Conservation (phyloP, 768 basidiomycete species). For the Kwoniella newhampshirensis region DNA sequence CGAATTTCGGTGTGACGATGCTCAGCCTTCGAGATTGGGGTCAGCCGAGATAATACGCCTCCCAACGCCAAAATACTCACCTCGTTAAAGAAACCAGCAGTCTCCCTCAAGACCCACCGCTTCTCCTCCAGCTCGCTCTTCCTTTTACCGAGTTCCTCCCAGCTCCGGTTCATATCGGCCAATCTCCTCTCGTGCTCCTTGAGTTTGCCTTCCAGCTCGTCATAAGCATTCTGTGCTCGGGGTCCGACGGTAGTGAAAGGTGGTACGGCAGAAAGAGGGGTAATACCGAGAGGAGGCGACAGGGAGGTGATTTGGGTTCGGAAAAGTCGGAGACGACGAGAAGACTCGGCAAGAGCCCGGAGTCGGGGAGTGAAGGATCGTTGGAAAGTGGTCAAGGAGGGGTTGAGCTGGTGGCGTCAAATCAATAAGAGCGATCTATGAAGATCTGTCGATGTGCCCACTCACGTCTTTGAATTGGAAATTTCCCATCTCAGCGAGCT, state of each 20-base stretch:
- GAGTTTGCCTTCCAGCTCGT: slow-evolving; percentile 85
- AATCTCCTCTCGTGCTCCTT: slow-evolving; percentile 82
- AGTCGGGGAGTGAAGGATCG: slow-evolving; percentile 96
- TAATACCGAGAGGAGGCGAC: slow-evolving; percentile 74
- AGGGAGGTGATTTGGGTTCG: slow-evolving; percentile 79
- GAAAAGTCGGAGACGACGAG: slow-evolving; percentile 90
- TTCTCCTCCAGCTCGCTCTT: slow-evolving; percentile 87
- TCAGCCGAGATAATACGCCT: background rate
- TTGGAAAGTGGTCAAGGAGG: slow-evolving; percentile 93
- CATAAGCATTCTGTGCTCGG: slow-evolving; percentile 85
- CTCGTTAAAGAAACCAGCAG: slow-evolving; percentile 91
- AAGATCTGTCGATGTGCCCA: background rate
- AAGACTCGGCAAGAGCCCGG: slow-evolving; percentile 92
- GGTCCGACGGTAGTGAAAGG: slow-evolving; percentile 87
- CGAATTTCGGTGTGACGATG: slow-evolving; percentile 75
- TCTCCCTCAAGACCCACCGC: slow-evolving; percentile 88
- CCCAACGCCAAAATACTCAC: slow-evolving; percentile 54
- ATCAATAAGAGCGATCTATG: background rate
- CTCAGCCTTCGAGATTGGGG: slow-evolving; percentile 62
- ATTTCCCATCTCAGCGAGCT: slow-evolving; percentile 90
- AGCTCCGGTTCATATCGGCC: slow-evolving; percentile 86
- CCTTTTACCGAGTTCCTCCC: slow-evolving; percentile 80
- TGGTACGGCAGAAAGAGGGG: slow-evolving; percentile 80
- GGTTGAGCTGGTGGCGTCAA: slow-evolving; percentile 68
- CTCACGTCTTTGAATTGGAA: slow-evolving; percentile 96